phyloP scores from a whole-genome alignment of 257 asterid genomes.

The Prunella vulgaris region DNA sequence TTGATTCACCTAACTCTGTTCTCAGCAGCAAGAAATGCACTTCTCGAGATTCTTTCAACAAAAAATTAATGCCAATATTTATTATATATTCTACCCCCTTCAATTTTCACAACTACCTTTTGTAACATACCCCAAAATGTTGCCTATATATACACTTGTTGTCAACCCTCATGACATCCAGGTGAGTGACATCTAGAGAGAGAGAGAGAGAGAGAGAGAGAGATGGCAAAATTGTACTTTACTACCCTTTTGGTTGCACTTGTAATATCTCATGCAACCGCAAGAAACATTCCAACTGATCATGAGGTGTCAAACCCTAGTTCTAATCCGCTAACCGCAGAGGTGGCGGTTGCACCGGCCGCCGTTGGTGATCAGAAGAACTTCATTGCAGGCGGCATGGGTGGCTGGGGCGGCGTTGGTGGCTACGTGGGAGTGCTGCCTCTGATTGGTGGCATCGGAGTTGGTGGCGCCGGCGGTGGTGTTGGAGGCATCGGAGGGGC shows the following conservation, averaged over 20 bases:
- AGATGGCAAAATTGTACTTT: slow-evolving; percentile 34
- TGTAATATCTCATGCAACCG: slow-evolving; percentile 32
- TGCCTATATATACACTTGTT: slow-evolving; percentile 27
- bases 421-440: slow-evolving; percentile 52
- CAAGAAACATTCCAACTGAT: slow-evolving; percentile 39
- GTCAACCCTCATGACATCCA: neutral
- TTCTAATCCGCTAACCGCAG: slow-evolving; percentile 15
- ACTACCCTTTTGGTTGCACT: slow-evolving; percentile 26
- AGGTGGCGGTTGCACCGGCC: slow-evolving; percentile 30
- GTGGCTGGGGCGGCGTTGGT: slow-evolving; percentile 51
- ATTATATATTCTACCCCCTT: slow-evolving; percentile 8
- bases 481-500: slow-evolving; percentile 41
- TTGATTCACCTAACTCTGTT: slow-evolving; percentile 37
- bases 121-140: neutral
- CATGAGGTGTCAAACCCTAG: slow-evolving; percentile 8
- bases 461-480: slow-evolving; percentile 39
- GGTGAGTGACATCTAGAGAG: neutral
- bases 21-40: slow-evolving; percentile 19
- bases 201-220: slow-evolving; percentile 2
- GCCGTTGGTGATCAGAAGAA: slow-evolving; percentile 49
- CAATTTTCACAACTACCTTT: slow-evolving; percentile 33
- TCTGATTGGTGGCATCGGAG: slow-evolving; percentile 38
- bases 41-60: slow-evolving; percentile 37
- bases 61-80: slow-evolving; percentile 30
- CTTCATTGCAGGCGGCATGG: slow-evolving; percentile 57